A percentile compares a stretch with the other conserved stretches of the same genome.
Evolutionary conservation across 2,329 filamentous ascomycete genomes (phyloP).

Genomic region (Diaporthe sp.): DNA sequence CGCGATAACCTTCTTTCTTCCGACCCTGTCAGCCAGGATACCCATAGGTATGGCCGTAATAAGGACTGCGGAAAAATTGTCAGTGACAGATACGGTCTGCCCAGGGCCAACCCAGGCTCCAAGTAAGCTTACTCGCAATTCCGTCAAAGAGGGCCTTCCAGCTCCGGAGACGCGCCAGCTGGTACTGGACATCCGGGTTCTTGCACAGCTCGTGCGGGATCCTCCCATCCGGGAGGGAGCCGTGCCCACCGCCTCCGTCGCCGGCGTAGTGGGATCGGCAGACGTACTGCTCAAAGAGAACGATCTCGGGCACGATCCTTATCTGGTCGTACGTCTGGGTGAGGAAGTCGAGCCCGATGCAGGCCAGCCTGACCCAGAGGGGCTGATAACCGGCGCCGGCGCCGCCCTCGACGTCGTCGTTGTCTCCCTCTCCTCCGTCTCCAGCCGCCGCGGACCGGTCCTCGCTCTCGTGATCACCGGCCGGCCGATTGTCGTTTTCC

Average conservation of each 20-base stretch:
- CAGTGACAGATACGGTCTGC: not conserved
- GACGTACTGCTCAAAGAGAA: slow-evolving; percentile 37
- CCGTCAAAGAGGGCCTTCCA: slow-evolving; percentile 39
- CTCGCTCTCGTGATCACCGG: not conserved
- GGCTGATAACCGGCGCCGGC: slow-evolving; percentile 28
- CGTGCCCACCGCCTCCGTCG: not conserved
- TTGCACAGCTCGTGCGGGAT: slow-evolving; percentile 33
- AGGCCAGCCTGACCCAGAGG: slow-evolving; percentile 39
- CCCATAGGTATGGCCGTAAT: slow-evolving; percentile 38
- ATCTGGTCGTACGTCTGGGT: slow-evolving; percentile 39
- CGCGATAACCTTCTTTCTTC: slow-evolving; percentile 36
- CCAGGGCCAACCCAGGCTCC: not conserved
- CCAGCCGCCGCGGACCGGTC: not conserved
- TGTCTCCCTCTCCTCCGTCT: not conserved
- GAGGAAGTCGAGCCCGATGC: slow-evolving; percentile 37
- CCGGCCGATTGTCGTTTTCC: not conserved
- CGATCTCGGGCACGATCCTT: slow-evolving; percentile 39
- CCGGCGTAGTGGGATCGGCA: slow-evolving; percentile 32
- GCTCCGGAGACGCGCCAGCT: slow-evolving; percentile 37
- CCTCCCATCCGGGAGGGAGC: not conserved
- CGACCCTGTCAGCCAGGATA: slow-evolving; percentile 38
- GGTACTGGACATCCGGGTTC: slow-evolving; percentile 34
- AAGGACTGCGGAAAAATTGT: slow-evolving; percentile 31
- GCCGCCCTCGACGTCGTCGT: not conserved
- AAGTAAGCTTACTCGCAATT: slow-evolving; percentile 29